A percentile compares a stretch with the other conserved stretches of the same genome.
Conservation (phyloP, 768 basidiomycete genomes). For the Guyanaporus albipodus region DNA sequence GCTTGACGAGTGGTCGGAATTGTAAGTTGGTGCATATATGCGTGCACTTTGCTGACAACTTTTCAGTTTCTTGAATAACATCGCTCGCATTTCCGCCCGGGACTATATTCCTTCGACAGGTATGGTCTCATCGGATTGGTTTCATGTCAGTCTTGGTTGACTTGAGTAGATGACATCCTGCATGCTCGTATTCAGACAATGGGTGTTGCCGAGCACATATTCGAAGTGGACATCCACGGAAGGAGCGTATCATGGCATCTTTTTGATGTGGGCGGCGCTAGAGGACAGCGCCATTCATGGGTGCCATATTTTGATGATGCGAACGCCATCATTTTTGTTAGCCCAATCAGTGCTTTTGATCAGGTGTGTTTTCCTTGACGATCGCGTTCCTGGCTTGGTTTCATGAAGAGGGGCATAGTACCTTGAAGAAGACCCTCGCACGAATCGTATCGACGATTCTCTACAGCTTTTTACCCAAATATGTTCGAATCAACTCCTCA, state of each 20-base stretch:
- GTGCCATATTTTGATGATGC: slow-evolving; percentile 66
- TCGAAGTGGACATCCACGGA: slow-evolving; percentile 77
- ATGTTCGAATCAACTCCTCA: slow-evolving; percentile 75
- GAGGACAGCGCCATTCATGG: slow-evolving; percentile 73
- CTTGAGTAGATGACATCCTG: slow-evolving; percentile 67
- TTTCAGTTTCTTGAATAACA: slow-evolving; percentile 68
- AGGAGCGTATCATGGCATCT: slow-evolving; percentile 73
- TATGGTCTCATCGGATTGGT: slow-evolving; percentile 31
- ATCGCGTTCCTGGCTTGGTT: slow-evolving; percentile 1
- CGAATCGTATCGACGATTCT: slow-evolving; percentile 84
- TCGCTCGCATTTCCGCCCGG: slow-evolving; percentile 61
- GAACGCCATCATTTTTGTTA: slow-evolving; percentile 77
- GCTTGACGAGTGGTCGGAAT: slow-evolving; percentile 86
- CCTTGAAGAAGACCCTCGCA: slow-evolving; percentile 80
- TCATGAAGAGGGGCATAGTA: slow-evolving; percentile 44
- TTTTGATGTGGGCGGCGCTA: slow-evolving; percentile 68
- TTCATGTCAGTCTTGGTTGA: slow-evolving; percentile 26
- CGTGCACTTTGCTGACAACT: slow-evolving; percentile 5
- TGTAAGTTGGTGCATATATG: slow-evolving; percentile 50
- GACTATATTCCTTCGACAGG: slow-evolving; percentile 77
- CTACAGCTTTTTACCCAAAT: slow-evolving; percentile 85
- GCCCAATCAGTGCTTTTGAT: slow-evolving; percentile 76
- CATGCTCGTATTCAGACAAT: slow-evolving; percentile 90
- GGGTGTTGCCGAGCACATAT: slow-evolving; percentile 81
- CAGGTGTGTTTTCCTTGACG: slow-evolving; percentile 41